phyloP scores from a whole-genome alignment of 495 filamentous ascomycete species.

The Oidiodendron maius region DNA sequence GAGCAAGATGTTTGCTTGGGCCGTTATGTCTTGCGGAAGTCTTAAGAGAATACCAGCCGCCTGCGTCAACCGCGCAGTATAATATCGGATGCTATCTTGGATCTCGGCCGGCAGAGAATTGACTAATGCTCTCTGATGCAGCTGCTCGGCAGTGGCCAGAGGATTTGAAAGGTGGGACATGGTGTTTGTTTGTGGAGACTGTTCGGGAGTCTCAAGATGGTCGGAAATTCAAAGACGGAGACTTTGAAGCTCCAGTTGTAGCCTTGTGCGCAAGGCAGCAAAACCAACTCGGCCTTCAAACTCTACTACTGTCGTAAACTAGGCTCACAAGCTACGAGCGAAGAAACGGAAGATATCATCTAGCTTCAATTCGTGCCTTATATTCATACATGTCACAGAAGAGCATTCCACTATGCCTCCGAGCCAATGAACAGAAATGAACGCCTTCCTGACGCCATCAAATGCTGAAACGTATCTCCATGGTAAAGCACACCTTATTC shows the following conservation, averaged over 20 bases:
- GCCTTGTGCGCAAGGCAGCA: conserved; percentile 17
- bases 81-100: conserved; percentile 63
- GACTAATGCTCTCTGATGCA: conserved; percentile 45
- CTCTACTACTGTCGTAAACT: no score
- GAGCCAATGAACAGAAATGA: not conserved
- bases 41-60: conserved; percentile 80
- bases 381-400: no score
- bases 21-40: conserved; percentile 82
- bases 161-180: conserved; percentile 71
- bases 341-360: no score
- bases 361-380: no score
- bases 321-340: no score
- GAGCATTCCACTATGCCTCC: no score
- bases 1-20: conserved; percentile 82
- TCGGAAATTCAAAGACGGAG: no score
- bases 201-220: not conserved
- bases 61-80: conserved; percentile 74
- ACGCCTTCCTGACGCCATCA: not conserved
- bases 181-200: not conserved
- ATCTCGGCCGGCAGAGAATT: conserved; percentile 71
- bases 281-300: not conserved
- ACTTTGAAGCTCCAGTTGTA: not conserved
- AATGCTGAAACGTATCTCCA: no score
- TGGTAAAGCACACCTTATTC: no score
- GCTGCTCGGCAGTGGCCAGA: conserved; percentile 76